These are phyloP conservation scores for Russula griseocarnosa DNA, from an alignment of 768 basidiomycete species.

Conservation along the genomic window DNA sequence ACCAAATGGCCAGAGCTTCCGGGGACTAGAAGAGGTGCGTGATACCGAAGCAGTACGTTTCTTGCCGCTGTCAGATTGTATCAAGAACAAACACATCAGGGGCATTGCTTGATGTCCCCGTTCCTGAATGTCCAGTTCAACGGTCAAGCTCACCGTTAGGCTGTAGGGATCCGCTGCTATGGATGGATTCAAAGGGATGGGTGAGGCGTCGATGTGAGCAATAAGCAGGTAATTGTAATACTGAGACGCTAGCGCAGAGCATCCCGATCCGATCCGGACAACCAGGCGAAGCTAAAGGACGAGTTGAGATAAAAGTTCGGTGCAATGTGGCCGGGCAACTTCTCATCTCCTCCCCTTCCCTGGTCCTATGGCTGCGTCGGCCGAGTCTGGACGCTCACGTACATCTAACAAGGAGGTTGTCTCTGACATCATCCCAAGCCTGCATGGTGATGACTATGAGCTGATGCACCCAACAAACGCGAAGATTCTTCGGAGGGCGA, in stretches of 20 bases:
- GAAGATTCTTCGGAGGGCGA: conserved; percentile 9
- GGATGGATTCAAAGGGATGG: background rate
- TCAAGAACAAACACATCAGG: background rate
- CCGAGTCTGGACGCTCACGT: background rate
- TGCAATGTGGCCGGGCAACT: background rate
- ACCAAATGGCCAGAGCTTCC: background rate
- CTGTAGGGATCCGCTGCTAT: background rate
- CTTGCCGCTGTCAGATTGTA: background rate
- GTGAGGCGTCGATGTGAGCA: too few species aligned
- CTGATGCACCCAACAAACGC: conserved; percentile 21
- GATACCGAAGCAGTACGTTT: background rate
- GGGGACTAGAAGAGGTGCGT: background rate
- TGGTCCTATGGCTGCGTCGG: background rate
- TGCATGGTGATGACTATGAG: background rate
- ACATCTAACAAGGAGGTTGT: conserved; percentile 2
- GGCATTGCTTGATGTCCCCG: background rate
- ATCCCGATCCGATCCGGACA: background rate
- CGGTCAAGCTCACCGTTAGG: background rate
- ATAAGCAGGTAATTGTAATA: too few species aligned
- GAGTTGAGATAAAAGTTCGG: background rate
- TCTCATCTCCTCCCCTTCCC: background rate
- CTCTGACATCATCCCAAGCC: conserved; percentile 3
- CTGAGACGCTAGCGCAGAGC: too few species aligned
- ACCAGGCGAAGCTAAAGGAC: background rate
- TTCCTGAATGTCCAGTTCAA: background rate